Conservation (phyloP, 2,329 filamentous ascomycete species). For the Talaromyces sp. region DNA sequence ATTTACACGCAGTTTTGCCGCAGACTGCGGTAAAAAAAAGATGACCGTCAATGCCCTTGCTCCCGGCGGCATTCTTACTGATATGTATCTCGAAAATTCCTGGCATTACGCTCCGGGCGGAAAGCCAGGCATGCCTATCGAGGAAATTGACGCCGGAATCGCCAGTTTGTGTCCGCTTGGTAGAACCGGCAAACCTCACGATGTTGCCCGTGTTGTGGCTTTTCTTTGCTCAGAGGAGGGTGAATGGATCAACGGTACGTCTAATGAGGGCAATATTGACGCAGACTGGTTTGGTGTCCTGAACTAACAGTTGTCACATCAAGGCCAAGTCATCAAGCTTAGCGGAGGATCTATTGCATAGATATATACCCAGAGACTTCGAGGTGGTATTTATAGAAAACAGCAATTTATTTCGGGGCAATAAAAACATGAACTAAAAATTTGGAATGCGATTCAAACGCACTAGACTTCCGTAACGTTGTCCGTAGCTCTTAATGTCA, state of each 20-base stretch:
- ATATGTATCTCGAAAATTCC: constrained; percentile 69
- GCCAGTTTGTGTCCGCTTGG: background rate
- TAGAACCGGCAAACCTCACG: background rate
- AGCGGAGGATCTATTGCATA: background rate
- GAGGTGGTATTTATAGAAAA: too few relatives aligned
- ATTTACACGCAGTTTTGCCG: constrained; percentile 69
- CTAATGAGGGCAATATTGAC: background rate
- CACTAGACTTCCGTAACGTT: too few relatives aligned
- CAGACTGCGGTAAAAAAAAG: constrained; percentile 61
- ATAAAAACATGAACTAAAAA: too few relatives aligned
- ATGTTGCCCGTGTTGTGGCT: constrained; percentile 1
- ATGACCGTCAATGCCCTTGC: constrained; percentile 61
- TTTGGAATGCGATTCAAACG: too few relatives aligned
- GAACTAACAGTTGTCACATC: background rate
- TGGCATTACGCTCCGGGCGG: constrained; percentile 58
- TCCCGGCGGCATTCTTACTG: constrained; percentile 62
- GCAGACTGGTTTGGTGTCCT: too few relatives aligned
- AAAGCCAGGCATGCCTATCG: constrained; percentile 1
- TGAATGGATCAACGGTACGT: constrained; percentile 1
- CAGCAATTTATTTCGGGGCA: too few relatives aligned
- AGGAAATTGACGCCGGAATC: background rate
- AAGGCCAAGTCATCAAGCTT: background rate
- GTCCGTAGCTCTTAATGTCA: too few relatives aligned
- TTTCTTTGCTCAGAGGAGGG: background rate
- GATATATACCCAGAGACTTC: background rate